These are phyloP conservation scores for Stagonosporopsis chrysanthemi DNA, from an alignment of 2,329 filamentous ascomycete genomes.

Conservation along the genomic window DNA sequence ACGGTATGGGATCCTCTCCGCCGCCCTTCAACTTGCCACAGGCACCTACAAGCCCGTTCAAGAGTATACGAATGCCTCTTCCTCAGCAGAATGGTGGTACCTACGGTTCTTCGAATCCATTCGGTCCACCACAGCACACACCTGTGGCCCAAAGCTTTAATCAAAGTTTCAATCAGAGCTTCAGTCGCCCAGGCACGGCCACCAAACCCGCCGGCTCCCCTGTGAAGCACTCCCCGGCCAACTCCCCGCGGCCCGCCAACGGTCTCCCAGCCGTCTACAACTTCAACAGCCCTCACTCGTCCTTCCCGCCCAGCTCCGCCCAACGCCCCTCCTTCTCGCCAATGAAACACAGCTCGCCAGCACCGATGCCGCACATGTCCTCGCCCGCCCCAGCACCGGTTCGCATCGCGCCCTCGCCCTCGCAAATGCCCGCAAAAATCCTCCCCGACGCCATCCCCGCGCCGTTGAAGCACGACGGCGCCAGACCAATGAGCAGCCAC, in stretches of 20 bases:
- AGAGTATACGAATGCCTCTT: constrained; percentile 32
- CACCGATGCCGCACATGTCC: constrained; percentile 44
- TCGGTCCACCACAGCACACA: constrained; percentile 27
- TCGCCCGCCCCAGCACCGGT: constrained; percentile 38
- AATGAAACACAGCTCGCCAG: constrained; percentile 50
- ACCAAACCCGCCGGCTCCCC: constrained; percentile 41
- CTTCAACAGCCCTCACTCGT: constrained; percentile 56
- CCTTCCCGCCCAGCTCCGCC: constrained; percentile 50
- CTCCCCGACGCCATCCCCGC: constrained; percentile 50
- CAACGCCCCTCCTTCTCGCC: constrained; percentile 49
- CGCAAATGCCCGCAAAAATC: constrained; percentile 44
- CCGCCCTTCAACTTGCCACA: constrained; percentile 41
- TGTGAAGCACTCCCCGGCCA: constrained; percentile 45
- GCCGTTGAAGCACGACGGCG: constrained; percentile 57
- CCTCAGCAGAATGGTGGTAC: constrained; percentile 41
- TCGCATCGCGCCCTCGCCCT: constrained; percentile 39
- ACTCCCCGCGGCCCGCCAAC: constrained; percentile 46
- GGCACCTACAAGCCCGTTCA: constrained; percentile 37
- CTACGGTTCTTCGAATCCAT: constrained; percentile 35
- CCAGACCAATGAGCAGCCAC: constrained; percentile 43
- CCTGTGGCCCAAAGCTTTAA: constrained; percentile 19
- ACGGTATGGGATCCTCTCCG: constrained; percentile 43
- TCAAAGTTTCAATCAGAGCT: constrained; percentile 35
- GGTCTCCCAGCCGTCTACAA: constrained; percentile 42
- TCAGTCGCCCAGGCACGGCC: constrained; percentile 43